Evolutionary conservation across 805 yeast genomes (phyloP).

Genomic region (Torulaspora microellipsoides): DNA sequence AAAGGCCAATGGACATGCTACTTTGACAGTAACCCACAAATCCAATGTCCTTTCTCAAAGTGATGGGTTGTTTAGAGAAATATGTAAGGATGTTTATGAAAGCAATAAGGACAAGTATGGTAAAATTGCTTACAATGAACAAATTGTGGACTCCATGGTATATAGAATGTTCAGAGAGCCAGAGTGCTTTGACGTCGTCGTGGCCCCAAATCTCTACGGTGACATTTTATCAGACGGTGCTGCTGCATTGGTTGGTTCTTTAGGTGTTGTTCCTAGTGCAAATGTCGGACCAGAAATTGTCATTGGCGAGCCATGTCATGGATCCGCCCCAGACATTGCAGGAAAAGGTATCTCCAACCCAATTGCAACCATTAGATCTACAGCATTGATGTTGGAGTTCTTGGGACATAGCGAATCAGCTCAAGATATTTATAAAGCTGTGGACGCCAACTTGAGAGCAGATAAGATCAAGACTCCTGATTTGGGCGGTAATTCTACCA

Average conservation of each 20-base stretch:
- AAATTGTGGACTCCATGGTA: conserved; percentile 98
- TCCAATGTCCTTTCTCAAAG: conserved; percentile 89
- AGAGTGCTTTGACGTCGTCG: conserved; percentile 93
- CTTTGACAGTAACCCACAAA: conserved; percentile 89
- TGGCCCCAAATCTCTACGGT: conserved; percentile 97
- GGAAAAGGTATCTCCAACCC: conserved; percentile 95
- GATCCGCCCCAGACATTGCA: conserved; percentile 98
- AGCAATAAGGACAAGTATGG: conserved; percentile 54
- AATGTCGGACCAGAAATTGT: conserved; percentile 95
- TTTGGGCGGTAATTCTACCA: conserved; percentile 84
- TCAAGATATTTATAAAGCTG: conserved; percentile 87
- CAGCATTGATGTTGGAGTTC: conserved; percentile 96
- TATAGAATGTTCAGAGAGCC: conserved; percentile 99
- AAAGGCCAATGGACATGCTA: conserved; percentile 57
- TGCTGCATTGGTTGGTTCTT: conserved; percentile 94
- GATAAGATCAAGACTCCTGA: conserved; percentile 82
- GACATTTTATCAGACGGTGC: conserved; percentile 97
- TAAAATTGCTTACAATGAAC: conserved; percentile 74
- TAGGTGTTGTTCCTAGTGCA: conserved; percentile 97
- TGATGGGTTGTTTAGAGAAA: conserved; percentile 95
- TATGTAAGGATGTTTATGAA: conserved; percentile 44
- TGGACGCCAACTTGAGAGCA: conserved; percentile 84
- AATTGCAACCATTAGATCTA: conserved; percentile 94
- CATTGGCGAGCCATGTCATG: conserved; percentile 99
- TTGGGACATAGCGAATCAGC: conserved; percentile 89